Conservation (phyloP, 2,329 filamentous ascomycete species). For the Gyromitra esculenta region DNA sequence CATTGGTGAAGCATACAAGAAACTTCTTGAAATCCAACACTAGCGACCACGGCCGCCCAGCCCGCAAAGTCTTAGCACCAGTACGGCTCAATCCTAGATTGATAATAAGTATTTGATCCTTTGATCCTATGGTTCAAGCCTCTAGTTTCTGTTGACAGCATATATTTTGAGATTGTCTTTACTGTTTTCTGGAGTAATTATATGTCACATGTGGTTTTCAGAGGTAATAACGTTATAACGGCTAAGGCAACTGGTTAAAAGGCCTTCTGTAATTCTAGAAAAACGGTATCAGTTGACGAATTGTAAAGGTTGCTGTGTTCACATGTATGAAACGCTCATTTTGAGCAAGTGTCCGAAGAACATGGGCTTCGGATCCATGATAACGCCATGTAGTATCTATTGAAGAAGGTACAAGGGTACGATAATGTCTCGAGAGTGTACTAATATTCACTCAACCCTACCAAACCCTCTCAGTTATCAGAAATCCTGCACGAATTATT, state of each 20-base stretch:
- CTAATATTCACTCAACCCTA: constrained; percentile 2
- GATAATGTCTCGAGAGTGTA: neutral
- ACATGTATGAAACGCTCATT: neutral
- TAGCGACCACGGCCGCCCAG: neutral
- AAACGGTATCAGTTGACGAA: neutral
- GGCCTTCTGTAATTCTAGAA: neutral
- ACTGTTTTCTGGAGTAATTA: neutral
- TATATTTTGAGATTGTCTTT: too few relatives aligned
- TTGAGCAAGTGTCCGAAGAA: constrained; percentile 1
- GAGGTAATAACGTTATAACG: too few relatives aligned
- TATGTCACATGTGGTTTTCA: too few relatives aligned
- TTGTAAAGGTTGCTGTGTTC: neutral
- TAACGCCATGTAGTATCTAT: neutral
- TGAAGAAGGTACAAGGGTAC: neutral
- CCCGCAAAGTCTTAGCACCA: neutral
- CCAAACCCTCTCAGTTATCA: neutral
- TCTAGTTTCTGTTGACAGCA: too few relatives aligned
- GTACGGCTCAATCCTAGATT: too few relatives aligned
- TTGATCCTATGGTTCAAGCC: too few relatives aligned
- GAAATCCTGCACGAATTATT: neutral
- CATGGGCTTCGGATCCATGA: neutral
- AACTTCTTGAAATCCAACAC: neutral
- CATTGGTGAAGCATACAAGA: neutral
- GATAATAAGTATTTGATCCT: too few relatives aligned
- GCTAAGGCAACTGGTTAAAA: neutral